Evolutionary conservation across 2,329 filamentous ascomycete species (phyloP), one percentile per base, ranked within the genome.

Genomic region (Sporothrix pseudoabietina): DNA sequence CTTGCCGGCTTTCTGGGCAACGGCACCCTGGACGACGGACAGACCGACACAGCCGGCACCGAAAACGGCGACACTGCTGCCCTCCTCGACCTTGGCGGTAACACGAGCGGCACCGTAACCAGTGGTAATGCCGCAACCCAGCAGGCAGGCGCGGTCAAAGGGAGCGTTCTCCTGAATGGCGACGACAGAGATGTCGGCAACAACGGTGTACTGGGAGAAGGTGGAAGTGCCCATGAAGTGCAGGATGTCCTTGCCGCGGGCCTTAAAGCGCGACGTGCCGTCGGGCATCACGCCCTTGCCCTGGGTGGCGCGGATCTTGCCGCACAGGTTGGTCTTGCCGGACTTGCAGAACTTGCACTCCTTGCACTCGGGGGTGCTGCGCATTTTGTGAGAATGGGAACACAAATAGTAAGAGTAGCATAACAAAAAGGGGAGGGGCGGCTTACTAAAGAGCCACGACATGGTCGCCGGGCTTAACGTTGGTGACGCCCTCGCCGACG

Each of bases 261-360:
- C 94, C 84, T 89, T 93, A 90, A 98, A 98, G 79, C 96, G 92
- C 73, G 92, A 92, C 77, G 95, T 98, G 79, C 95, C 95, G 83
- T 99, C 96, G 73, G 96, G 96, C 94, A 99, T 97, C 78, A 98
- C 89, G 80, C 96, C 96, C 83, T 91, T 92, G 79, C 96, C 96
- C 85, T 99, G 96, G 61, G 96, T 98, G 63, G 94, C 93, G 79
- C 96, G 92, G 84, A 99, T 99, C 90, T 98, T 98, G 83, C 96
- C 96, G 85, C 95, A 98, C 74, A 98, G 92, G 85, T 98, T 98
- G 80, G 95, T 98, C 91, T 99, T 99, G 85, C 95, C 96, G 57
- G 95, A 98, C 84, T 94, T 96, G 91, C 96, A 99, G 89, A 98
- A 98, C 87, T 98, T 98, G 90, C 96, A 99, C 84, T 98, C 95